Conservation (phyloP, 169 alveolate species). For the Plasmodium inui region DNA sequence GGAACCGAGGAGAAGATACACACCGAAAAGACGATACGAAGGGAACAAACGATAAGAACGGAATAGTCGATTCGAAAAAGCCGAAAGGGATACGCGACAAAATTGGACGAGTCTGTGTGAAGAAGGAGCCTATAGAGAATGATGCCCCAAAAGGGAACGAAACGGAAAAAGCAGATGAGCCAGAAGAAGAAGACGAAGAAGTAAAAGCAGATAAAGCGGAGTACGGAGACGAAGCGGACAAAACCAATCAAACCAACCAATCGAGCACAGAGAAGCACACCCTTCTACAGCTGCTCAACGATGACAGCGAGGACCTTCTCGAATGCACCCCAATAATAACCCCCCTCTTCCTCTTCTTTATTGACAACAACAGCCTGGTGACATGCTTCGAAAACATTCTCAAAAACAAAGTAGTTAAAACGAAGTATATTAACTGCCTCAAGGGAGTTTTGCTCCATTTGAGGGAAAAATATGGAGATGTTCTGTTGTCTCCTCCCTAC, state of each 20-base stretch:
- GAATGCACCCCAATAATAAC: neutral
- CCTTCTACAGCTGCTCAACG: neutral
- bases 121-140: neutral
- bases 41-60: too few species aligned
- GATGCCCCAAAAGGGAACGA: neutral
- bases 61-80: too few species aligned
- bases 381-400: slow-evolving; percentile 36
- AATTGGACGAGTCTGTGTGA: neutral
- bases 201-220: neutral
- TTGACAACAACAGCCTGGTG: neutral
- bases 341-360: neutral
- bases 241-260: neutral
- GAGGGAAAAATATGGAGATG: neutral
- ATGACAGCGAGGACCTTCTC: neutral
- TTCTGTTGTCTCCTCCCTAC: neutral
- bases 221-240: neutral
- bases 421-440: slow-evolving; percentile 12
- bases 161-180: neutral
- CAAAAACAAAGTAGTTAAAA: slow-evolving; percentile 14
- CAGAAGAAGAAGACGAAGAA: neutral
- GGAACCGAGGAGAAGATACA: too few species aligned
- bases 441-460: neutral
- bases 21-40: neutral
- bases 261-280: neutral
- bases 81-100: neutral